Conservation (phyloP, 441 rosid species). For the Gossypium gossypioides region DNA sequence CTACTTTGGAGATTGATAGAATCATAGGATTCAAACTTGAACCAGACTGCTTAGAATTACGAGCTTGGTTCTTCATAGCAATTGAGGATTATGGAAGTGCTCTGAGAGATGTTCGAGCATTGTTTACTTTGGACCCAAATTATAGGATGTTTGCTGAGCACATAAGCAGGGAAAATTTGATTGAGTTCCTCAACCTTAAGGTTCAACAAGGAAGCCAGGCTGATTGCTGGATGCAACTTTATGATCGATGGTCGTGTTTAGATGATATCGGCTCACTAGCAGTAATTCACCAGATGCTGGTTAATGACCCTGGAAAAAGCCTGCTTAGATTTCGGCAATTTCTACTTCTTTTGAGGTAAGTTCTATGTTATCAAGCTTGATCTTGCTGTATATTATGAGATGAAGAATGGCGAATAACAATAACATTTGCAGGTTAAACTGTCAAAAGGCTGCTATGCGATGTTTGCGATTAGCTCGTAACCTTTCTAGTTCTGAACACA, state of each 20-base stretch:
- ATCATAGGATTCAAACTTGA: conserved; percentile 44
- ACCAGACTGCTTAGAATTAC: conserved; percentile 49
- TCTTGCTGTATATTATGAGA: no score
- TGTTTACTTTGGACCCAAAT: conserved; percentile 43
- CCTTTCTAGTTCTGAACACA: conserved; percentile 38
- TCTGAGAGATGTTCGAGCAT: conserved; percentile 44
- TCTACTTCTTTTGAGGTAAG: conserved; percentile 56
- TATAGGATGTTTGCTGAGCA: conserved; percentile 42
- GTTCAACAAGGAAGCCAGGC: conserved; percentile 35
- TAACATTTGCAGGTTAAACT: conserved; percentile 35
- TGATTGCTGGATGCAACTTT: conserved; percentile 59
- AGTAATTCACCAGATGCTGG: conserved; percentile 53
- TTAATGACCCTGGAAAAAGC: conserved; percentile 49
- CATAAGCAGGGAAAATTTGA: conserved; percentile 37
- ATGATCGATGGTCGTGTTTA: conserved; percentile 55
- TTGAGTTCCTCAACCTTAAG: conserved; percentile 32
- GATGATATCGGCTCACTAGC: conserved; percentile 67
- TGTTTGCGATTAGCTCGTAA: conserved; percentile 49
- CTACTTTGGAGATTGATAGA: conserved; percentile 49
- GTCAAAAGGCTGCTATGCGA: conserved; percentile 59
- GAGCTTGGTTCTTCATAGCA: conserved; percentile 55
- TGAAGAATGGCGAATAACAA: not conserved
- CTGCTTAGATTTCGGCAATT: conserved; percentile 57
- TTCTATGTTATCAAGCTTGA: not conserved
- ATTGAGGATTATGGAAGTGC: conserved; percentile 42